These are phyloP conservation scores for Sugiyamaella castrensis DNA, from an alignment of 1,139 yeast species.

Conservation along the genomic window DNA sequence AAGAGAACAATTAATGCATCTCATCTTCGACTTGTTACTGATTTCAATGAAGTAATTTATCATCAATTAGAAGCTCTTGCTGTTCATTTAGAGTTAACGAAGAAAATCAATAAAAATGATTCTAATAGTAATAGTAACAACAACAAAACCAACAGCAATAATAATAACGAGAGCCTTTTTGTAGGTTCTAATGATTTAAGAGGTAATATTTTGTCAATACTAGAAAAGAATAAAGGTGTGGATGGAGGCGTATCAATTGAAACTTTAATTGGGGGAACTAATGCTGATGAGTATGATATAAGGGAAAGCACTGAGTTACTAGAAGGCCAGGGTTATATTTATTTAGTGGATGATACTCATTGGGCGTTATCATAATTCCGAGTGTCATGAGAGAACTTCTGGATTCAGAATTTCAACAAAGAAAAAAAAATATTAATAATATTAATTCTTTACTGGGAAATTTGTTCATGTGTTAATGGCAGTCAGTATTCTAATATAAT, in stretches of 20 bases:
- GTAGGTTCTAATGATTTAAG: conserved; percentile 16
- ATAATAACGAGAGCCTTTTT: conserved; percentile 21
- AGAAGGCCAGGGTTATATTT: neutral
- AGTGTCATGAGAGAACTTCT: too few relatives aligned
- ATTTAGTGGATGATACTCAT: neutral
- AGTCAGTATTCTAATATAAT: too few relatives aligned
- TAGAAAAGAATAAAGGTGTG: neutral
- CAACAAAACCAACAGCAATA: conserved; percentile 6
- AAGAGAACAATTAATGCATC: conserved; percentile 66
- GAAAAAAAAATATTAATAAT: too few relatives aligned
- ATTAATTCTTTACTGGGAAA: too few relatives aligned
- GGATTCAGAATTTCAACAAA: too few relatives aligned
- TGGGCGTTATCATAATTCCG: too few relatives aligned
- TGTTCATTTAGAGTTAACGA: conserved; percentile 44
- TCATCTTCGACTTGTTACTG: conserved; percentile 56
- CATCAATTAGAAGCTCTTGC: conserved; percentile 73
- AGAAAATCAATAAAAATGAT: conserved; percentile 1
- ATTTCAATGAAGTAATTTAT: conserved; percentile 71
- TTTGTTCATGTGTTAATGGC: too few relatives aligned
- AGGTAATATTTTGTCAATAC: conserved; percentile 12
- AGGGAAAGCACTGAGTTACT: neutral
- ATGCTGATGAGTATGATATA: conserved; percentile 2
- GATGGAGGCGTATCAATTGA: too few relatives aligned
- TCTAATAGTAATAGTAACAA: conserved; percentile 4
- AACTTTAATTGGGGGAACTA: too few relatives aligned